Base-by-base conservation (phyloP, 2,329 filamentous ascomycete genomes). In the Gnomoniopsis smithogilvyi region DNA sequence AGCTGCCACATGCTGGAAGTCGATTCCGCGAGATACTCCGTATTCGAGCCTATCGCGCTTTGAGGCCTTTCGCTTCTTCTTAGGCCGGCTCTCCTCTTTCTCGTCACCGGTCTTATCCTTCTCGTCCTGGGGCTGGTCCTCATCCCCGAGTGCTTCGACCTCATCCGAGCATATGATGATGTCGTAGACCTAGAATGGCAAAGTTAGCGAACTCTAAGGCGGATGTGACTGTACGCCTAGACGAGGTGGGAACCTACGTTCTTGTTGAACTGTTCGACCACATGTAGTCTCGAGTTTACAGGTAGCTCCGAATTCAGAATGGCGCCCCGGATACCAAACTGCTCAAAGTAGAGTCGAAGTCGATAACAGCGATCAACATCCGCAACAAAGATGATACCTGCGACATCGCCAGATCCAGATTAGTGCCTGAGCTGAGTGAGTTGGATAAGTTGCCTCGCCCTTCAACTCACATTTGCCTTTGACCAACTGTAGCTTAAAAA, bases 91-190 rank as follows among this genome's bases (percentile, higher is more conserved):
- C 3, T 66, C 62, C 6, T 55, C 62, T 30, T 68, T 55, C 8
- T 54, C 38, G 3, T 50, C 53, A 6, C 15, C 12, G 3, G 1
- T 62, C 15, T 56, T 54, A 26, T 64, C 50, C 43, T 55, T 48
- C 26, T 68, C 67, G 24, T 73, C 70, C 19, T 73, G 69, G 38
- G 71, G 67, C 60, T 75, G 69, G 8, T 80, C 78, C 55, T 88
- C 85, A 21, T 85, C 82, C 14, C 90, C 92, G 12, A 96, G 73
- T 12, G 96, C 84, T 69, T 96, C 92, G 64, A 90, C 89, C 70
- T 96, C 93, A 67, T 99, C 95, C 0, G 92, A 93, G 1, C 95
- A 95, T 67, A 99, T 96, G 65, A 99, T 93, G 63, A 98, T 97
- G 67, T 99, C 94, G 80, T 99, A 99, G 7, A 62, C 51, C 60